Percentiles rank a stretch among this genome's conserved stretches.
These are phyloP conservation scores for Brassica rapa DNA, from an alignment of 345 rosid genomes.

Conservation along the genomic window DNA sequence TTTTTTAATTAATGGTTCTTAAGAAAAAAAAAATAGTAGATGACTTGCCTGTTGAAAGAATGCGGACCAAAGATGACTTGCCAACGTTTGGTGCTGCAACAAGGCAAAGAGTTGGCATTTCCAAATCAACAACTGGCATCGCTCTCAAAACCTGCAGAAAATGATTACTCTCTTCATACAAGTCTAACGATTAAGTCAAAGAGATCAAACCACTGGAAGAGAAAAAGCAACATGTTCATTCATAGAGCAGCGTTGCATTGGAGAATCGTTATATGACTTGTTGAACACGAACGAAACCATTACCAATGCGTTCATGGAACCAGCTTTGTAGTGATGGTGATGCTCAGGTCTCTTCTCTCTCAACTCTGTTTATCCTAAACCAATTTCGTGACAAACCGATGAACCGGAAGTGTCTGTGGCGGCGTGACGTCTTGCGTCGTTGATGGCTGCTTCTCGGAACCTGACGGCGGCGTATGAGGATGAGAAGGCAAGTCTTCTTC, in stretches of 20 bases:
- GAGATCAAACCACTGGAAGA: background rate
- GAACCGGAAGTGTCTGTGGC: no score
- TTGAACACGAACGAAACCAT: no score
- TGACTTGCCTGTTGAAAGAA: slow-evolving; percentile 88
- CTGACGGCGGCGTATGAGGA: background rate
- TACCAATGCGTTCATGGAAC: no score
- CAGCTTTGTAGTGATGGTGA: no score
- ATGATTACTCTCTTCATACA: background rate
- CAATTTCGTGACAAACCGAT: no score
- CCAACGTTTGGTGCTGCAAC: slow-evolving; percentile 99
- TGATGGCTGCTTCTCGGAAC: background rate
- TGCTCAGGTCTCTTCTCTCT: no score
- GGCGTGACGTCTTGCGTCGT: background rate
- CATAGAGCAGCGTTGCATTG: no score
- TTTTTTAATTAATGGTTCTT: no score
- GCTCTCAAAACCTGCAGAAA: slow-evolving; percentile 77
- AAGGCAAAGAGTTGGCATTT: slow-evolving; percentile 92
- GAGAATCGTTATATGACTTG: no score
- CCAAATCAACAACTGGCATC: slow-evolving; percentile 90
- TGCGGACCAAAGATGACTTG: slow-evolving; percentile 85
- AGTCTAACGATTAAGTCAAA: slow-evolving; percentile 4
- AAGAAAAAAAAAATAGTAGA: no score
- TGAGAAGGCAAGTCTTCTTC: background rate
- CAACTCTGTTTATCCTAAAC: no score
- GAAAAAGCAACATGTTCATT: background rate